A percentile compares a stretch with the other conserved stretches of the same genome.
Conservation (phyloP, 805 yeast genomes). For the Zygosaccharomyces siamensis region DNA sequence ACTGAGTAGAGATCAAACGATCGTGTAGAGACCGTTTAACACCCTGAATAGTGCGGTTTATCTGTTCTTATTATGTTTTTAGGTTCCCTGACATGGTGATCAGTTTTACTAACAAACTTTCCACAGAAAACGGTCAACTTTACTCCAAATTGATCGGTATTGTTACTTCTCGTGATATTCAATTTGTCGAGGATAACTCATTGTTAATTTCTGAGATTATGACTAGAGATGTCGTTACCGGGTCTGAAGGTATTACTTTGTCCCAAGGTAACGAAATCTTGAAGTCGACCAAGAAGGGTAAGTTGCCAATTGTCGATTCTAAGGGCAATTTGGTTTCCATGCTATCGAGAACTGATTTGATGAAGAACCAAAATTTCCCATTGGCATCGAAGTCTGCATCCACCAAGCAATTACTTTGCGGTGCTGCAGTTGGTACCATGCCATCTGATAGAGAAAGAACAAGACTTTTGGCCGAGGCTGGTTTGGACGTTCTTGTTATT, state of each 20-base stretch:
- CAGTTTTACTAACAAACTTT: neutral
- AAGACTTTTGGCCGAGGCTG: conserved; percentile 81
- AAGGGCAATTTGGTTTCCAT: conserved; percentile 75
- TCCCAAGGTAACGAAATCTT: conserved; percentile 85
- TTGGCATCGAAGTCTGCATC: conserved; percentile 87
- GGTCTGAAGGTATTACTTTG: conserved; percentile 74
- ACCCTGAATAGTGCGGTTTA: conserved; percentile 33
- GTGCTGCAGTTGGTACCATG: conserved; percentile 97
- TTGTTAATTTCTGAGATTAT: conserved; percentile 69
- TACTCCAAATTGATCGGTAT: conserved; percentile 93
- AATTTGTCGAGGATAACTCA: conserved; percentile 75
- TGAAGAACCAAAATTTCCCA: conserved; percentile 91
- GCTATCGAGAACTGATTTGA: conserved; percentile 92
- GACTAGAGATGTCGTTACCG: conserved; percentile 87
- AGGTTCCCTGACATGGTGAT: neutral
- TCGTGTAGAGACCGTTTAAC: conserved; percentile 75
- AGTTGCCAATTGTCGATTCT: conserved; percentile 85
- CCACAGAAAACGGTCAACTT: conserved; percentile 71
- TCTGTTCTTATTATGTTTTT: neutral
- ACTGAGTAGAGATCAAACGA: conserved; percentile 93
- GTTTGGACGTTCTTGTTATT: conserved; percentile 90
- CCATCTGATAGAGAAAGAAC: conserved; percentile 85
- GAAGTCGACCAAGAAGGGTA: conserved; percentile 93
- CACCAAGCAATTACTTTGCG: conserved; percentile 94
- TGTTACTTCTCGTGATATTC: conserved; percentile 94